Conservation (phyloP, 495 filamentous ascomycete species). For the Articulospora tetracladia region DNA sequence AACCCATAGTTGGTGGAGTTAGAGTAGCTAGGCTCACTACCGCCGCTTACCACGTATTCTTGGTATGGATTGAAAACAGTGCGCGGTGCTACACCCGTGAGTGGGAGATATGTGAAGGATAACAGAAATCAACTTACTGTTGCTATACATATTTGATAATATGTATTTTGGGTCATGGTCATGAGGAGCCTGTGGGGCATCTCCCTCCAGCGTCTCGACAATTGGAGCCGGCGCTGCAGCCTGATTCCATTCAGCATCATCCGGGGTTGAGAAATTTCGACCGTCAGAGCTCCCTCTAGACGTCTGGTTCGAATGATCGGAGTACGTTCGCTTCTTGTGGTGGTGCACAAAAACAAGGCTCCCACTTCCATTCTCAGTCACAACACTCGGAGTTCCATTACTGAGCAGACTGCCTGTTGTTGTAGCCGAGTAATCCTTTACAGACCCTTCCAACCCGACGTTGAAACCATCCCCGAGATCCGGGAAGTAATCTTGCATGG, state of each 20-base stretch:
- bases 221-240: background rate
- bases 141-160: background rate
- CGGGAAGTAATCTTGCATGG: background rate
- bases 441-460: background rate
- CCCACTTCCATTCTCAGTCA: background rate
- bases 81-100: constrained; percentile 3
- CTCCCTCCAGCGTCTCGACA: constrained; percentile 4
- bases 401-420: background rate
- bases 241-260: background rate
- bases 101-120: background rate
- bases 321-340: constrained; percentile 1
- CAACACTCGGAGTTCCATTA: background rate
- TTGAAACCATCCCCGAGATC: background rate
- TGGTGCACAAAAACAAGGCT: background rate
- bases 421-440: background rate
- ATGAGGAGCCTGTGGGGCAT: background rate
- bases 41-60: no score
- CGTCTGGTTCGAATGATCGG: background rate
- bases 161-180: background rate
- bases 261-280: background rate
- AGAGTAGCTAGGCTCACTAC: no score
- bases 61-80: constrained; percentile 1
- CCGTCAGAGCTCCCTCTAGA: background rate
- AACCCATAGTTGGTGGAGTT: background rate
- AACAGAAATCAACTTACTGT: background rate